Base-by-base conservation (phyloP, 148 eudicot genomes). In the Oxyria digyna region DNA sequence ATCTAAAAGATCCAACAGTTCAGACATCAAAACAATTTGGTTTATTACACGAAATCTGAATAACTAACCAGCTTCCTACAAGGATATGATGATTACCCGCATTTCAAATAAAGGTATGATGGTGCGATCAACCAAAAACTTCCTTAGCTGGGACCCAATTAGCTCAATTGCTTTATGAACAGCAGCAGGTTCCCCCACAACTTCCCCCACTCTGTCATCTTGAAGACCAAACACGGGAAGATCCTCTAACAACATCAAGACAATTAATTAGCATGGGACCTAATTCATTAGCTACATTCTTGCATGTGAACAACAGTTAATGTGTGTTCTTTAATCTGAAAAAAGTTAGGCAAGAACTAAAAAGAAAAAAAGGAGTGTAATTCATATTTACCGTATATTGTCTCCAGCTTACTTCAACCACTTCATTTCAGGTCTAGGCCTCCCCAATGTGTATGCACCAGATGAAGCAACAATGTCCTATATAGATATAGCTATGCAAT, bases 71-170 rank as follows among this genome's bases (percentile, higher is more conserved):
- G 9, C 26, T 26, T 55, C 62, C 27, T 10, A 27, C 24, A 20
- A 24, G 65, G 65, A 59, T 59, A 24, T 6, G 31, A 26, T n/a
- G 9, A 31, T 8, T 82, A 85, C 98, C 81, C 86, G 88, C 79
- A 74, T 81, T 78, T 94, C 98, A 77, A 94, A 89, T 62, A 90
- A 31, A 48, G 86, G 80, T 69, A 94, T 76, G 32, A 94, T 75
- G 70, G 90, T 80, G 59, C 97, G 86, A 80, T 94, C 97, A 74
- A 94, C 98, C 79, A 94, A 85, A 78, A 94, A 94, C 79, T 85
- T 90, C 78, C 97, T 83, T n/a, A 94, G 77, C 69, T 94, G 96
- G 18, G 85, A 73, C n/a, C 81, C 98, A 78, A 94, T 88, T 65
- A 90, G 62, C 74, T 88, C 96, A 73, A 94, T 64, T 8, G 96